A percentile compares a stretch with the other conserved stretches of the same genome.
Evolutionary conservation across 2,329 filamentous ascomycete genomes (phyloP).

Genomic region (Aspergillus sp.): DNA sequence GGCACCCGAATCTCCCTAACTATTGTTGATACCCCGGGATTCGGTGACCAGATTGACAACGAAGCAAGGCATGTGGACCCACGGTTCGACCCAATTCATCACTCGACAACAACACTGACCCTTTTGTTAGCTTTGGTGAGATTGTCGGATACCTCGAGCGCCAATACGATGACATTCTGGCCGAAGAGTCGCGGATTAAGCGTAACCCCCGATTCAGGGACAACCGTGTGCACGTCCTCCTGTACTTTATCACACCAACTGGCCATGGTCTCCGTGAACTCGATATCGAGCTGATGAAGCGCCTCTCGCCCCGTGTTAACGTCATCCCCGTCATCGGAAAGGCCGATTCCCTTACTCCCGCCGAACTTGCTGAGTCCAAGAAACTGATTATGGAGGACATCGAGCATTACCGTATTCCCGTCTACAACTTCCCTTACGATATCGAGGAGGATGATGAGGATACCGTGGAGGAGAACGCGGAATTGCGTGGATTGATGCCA

Average conservation of each 20-base stretch:
- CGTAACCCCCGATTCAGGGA: slow-evolving; percentile 99
- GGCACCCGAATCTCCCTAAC: slow-evolving; percentile 96
- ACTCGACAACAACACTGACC: slow-evolving; percentile 16
- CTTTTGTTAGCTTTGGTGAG: slow-evolving; percentile 70
- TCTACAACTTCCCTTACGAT: slow-evolving; percentile 99
- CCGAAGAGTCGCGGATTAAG: slow-evolving; percentile 99
- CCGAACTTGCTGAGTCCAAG: slow-evolving; percentile 96
- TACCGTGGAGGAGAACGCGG: slow-evolving; percentile 97
- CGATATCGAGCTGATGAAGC: slow-evolving; percentile 99
- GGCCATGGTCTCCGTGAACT: slow-evolving; percentile 97
- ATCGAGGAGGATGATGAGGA: slow-evolving; percentile 99
- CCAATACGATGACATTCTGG: slow-evolving; percentile 98
- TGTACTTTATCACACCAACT: slow-evolving; percentile 99
- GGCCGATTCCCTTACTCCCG: slow-evolving; percentile 92
- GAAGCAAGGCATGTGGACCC: slow-evolving; percentile 69
- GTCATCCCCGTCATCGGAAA: slow-evolving; percentile 99
- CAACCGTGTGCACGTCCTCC: slow-evolving; percentile 94
- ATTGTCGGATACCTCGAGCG: slow-evolving; percentile 97
- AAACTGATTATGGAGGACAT: slow-evolving; percentile 99
- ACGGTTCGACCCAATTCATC: background rate
- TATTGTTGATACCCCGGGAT: slow-evolving; percentile 96
- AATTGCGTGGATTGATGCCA: slow-evolving; percentile 94
- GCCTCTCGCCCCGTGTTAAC: slow-evolving; percentile 93
- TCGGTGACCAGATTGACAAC: slow-evolving; percentile 98
- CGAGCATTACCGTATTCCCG: slow-evolving; percentile 97